phyloP scores from a whole-genome alignment of 2,329 filamentous ascomycete genomes.

The Alternaria sp. region DNA sequence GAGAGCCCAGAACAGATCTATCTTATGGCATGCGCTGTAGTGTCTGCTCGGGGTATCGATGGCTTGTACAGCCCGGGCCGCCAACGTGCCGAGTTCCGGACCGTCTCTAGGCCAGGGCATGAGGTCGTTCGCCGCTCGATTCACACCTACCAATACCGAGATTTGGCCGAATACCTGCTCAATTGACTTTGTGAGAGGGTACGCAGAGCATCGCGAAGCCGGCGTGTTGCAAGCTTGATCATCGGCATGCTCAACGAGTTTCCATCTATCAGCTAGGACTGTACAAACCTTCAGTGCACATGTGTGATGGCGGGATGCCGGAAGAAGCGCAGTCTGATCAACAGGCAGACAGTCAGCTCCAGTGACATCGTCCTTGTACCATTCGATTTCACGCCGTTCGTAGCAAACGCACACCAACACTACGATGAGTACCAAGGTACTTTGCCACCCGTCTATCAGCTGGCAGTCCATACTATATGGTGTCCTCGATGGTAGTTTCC shows the following conservation, averaged over 20 bases:
- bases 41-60: not conserved
- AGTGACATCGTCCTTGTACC: not conserved
- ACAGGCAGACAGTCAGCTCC: not conserved
- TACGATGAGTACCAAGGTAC: not conserved
- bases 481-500: not conserved
- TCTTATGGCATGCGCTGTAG: not conserved
- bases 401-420: not conserved
- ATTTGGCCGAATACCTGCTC: not conserved
- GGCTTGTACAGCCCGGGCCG: not conserved
- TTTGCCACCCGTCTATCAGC: not conserved
- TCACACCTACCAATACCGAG: not conserved
- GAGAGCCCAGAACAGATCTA: not conserved
- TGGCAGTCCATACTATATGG: not conserved
- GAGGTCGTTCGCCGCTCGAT: not conserved
- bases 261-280: not conserved
- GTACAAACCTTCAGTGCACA: not conserved
- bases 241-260: not conserved
- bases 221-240: not conserved
- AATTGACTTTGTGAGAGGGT: not conserved
- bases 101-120: not conserved
- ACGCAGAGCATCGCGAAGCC: not conserved
- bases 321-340: not conserved
- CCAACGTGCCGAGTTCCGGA: not conserved
- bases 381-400: not conserved
- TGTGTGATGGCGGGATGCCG: not conserved